Conservation (phyloP, 2,329 filamentous ascomycete species). For the Metarhizium brunneum region DNA sequence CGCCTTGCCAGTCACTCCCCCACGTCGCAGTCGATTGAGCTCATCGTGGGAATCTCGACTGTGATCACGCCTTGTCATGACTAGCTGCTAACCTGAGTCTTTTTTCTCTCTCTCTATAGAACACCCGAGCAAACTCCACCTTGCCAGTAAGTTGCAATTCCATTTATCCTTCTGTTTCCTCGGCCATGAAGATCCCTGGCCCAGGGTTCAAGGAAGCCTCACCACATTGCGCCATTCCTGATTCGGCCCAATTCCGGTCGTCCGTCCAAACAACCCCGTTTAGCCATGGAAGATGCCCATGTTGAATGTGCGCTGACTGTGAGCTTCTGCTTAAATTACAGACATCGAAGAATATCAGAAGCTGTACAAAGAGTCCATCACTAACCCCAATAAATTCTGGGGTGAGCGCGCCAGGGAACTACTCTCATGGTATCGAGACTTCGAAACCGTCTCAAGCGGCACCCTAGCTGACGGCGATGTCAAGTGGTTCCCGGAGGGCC, state of each 20-base stretch:
- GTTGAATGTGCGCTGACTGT: background rate
- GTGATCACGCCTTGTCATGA: background rate
- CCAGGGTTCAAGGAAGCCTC: background rate
- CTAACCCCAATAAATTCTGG: slow-evolving; percentile 86
- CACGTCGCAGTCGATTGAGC: background rate
- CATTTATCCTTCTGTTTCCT: background rate
- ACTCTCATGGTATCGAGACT: slow-evolving; percentile 83
- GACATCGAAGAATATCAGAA: slow-evolving; percentile 58
- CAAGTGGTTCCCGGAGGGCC: slow-evolving; percentile 91
- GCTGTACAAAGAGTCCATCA: slow-evolving; percentile 77
- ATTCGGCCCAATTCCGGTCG: slow-evolving; percentile 4
- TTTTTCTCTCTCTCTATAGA: slow-evolving; percentile 35
- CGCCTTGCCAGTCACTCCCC: background rate
- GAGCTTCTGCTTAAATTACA: slow-evolving; percentile 16
- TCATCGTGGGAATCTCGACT: background rate
- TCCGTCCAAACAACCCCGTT: background rate
- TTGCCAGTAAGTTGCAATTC: slow-evolving; percentile 42
- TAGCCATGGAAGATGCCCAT: background rate
- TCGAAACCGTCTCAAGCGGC: slow-evolving; percentile 78
- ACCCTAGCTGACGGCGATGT: slow-evolving; percentile 71
- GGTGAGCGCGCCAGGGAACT: slow-evolving; percentile 76
- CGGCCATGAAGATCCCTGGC: background rate
- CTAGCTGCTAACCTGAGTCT: background rate
- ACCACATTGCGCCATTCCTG: background rate
- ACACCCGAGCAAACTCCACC: slow-evolving; percentile 61